Conservation (phyloP, 306 rosid genomes). For the Quercus robur region DNA sequence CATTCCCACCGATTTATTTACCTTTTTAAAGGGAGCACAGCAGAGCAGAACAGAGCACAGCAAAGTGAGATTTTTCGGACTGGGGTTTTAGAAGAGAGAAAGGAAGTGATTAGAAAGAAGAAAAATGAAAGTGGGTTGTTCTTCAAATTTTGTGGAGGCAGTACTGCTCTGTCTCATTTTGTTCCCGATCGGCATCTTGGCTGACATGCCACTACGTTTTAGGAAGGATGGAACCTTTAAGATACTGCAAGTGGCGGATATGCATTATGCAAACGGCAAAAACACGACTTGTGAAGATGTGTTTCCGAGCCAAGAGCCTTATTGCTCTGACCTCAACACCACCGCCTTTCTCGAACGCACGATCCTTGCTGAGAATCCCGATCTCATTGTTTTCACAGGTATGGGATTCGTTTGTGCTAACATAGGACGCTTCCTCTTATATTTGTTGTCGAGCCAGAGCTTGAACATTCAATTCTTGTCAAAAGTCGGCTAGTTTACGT, state of each 20-base stretch:
- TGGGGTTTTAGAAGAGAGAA: no score
- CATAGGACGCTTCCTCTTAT: no score
- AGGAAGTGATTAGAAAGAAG: not conserved
- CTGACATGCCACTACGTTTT: conserved; percentile 48
- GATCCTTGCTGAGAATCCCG: conserved; percentile 90
- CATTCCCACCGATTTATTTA: no score
- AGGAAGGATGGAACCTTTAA: conserved; percentile 63
- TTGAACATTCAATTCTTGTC: no score
- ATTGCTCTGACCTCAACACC: conserved; percentile 90
- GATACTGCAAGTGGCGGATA: conserved; percentile 94
- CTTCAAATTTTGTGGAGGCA: conserved; percentile 11
- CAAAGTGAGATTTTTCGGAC: no score
- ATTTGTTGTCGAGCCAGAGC: no score
- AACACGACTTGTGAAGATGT: conserved; percentile 62
- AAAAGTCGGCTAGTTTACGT: no score
- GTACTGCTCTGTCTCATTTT: conserved; percentile 4
- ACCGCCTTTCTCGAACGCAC: conserved; percentile 59
- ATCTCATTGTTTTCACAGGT: conserved; percentile 94
- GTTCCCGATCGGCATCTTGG: conserved; percentile 27
- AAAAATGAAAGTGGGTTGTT: not conserved
- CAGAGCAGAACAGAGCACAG: no score
- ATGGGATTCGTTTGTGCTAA: not conserved
- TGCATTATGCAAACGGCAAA: conserved; percentile 82
- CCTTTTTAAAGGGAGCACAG: no score
- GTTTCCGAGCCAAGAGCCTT: conserved; percentile 40